phyloP scores from a whole-genome alignment of 148 eudicot species.

The Spergularia bocconei region DNA sequence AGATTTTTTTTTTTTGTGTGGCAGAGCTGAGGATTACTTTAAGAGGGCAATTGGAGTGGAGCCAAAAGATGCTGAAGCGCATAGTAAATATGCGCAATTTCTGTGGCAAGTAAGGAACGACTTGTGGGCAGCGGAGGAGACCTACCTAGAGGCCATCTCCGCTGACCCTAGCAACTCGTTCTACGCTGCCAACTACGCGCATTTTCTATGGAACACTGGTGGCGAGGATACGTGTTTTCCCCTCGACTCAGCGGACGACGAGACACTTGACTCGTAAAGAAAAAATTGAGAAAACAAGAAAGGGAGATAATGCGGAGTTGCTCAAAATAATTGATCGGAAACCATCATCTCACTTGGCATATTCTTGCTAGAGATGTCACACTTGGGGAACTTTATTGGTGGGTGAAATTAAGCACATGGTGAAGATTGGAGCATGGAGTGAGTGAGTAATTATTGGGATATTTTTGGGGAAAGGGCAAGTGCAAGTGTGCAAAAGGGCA shows the following conservation, averaged over 20 bases:
- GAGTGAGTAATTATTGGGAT: too few species aligned
- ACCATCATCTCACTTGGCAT: background rate
- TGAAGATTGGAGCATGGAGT: background rate
- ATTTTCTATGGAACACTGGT: slow-evolving; percentile 88
- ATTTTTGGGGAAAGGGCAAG: background rate
- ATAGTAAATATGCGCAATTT: slow-evolving; percentile 77
- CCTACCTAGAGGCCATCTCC: slow-evolving; percentile 71
- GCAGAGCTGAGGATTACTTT: slow-evolving; percentile 92
- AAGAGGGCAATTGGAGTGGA: slow-evolving; percentile 64
- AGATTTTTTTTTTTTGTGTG: slow-evolving; percentile 3
- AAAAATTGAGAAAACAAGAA: background rate
- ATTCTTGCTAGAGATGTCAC: too few species aligned
- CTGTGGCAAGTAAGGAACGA: slow-evolving; percentile 86
- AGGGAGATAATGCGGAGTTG: background rate
- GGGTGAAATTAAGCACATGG: slow-evolving; percentile 1
- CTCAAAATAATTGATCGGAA: background rate
- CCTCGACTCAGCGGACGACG: slow-evolving; percentile 35
- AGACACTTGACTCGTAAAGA: slow-evolving; percentile 13
- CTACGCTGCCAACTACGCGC: slow-evolving; percentile 76
- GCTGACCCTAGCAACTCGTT: slow-evolving; percentile 69
- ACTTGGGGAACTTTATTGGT: background rate
- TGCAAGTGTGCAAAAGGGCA: background rate
- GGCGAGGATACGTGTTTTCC: slow-evolving; percentile 93
- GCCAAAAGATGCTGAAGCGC: slow-evolving; percentile 89
- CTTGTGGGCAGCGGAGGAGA: slow-evolving; percentile 94